A percentile compares a stretch with the other conserved stretches of the same genome.
Evolutionary conservation across 306 rosid species (phyloP).

Genomic region (Carpinus viminea): DNA sequence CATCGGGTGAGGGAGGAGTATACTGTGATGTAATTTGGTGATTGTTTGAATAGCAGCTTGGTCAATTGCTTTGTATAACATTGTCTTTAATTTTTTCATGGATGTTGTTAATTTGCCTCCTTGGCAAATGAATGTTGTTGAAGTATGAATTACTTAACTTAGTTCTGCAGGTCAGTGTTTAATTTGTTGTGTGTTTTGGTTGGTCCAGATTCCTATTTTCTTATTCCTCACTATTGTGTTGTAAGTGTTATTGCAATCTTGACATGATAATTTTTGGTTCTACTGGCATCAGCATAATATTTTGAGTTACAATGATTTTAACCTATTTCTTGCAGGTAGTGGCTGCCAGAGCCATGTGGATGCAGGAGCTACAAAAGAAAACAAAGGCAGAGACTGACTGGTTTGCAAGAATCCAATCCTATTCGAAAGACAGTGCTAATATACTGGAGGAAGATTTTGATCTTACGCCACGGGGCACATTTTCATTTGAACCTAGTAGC

Average conservation of each 20-base stretch:
- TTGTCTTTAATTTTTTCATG: not conserved
- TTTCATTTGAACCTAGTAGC: slow-evolving; percentile 36
- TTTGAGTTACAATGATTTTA: slow-evolving; percentile 12
- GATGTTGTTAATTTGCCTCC: not conserved
- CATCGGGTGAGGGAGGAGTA: too few species aligned
- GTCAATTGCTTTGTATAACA: not conserved
- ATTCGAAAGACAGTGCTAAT: slow-evolving; percentile 39
- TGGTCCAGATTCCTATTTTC: not conserved
- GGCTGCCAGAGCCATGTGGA: slow-evolving; percentile 91
- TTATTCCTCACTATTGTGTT: not conserved
- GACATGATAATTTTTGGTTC: not conserved
- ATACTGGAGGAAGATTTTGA: slow-evolving; percentile 42
- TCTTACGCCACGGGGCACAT: slow-evolving; percentile 34
- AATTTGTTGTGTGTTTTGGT: not conserved
- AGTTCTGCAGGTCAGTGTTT: not conserved
- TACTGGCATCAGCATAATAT: not conserved
- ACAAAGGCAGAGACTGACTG: slow-evolving; percentile 50
- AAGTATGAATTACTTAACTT: not conserved
- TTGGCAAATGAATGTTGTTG: not conserved
- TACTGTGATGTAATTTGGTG: not conserved
- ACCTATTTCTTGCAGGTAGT: slow-evolving; percentile 55
- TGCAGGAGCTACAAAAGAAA: slow-evolving; percentile 87
- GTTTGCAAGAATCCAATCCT: slow-evolving; percentile 48
- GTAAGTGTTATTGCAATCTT: not conserved
- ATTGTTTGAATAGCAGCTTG: not conserved